Percentiles rank a stretch among this genome's conserved stretches.
Conservation (phyloP, 2,329 filamentous ascomycete genomes). For the Penicillium crustosum region DNA sequence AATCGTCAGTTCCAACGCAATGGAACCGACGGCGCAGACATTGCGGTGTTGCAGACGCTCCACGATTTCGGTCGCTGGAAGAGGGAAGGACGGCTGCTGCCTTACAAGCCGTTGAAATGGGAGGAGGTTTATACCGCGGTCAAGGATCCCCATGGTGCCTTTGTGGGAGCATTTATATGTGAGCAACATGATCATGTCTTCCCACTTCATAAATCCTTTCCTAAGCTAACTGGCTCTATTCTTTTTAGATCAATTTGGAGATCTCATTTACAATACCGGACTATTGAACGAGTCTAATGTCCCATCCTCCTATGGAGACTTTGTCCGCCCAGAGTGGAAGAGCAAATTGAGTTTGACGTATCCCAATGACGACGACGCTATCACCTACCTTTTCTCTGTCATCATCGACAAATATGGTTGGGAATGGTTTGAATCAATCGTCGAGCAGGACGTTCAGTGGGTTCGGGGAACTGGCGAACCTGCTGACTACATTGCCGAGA, state of each 20-base stretch:
- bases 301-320: neutral
- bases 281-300: neutral
- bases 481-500: conserved; percentile 31
- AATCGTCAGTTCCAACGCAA: conserved; percentile 47
- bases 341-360: conserved; percentile 56
- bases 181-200: neutral
- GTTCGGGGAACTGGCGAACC: conserved; percentile 54
- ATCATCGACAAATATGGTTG: conserved; percentile 47
- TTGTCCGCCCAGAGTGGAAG: conserved; percentile 52
- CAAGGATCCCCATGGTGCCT: conserved; percentile 1
- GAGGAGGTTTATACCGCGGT: neutral
- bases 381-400: conserved; percentile 49
- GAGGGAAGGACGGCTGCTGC: conserved; percentile 42
- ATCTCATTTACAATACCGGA: neutral
- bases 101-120: conserved; percentile 2
- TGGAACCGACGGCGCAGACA: conserved; percentile 47
- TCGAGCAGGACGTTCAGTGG: conserved; percentile 54
- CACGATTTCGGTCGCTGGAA: conserved; percentile 55
- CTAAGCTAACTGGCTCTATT: neutral
- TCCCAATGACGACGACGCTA: conserved; percentile 59
- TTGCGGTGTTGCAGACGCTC: conserved; percentile 40
- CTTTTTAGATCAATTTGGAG: neutral
- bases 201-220: neutral
- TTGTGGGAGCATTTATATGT: neutral
- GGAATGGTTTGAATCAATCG: conserved; percentile 50